phyloP scores from a whole-genome alignment of 2,329 filamentous ascomycete genomes.

The Aspergillus awamori region DNA sequence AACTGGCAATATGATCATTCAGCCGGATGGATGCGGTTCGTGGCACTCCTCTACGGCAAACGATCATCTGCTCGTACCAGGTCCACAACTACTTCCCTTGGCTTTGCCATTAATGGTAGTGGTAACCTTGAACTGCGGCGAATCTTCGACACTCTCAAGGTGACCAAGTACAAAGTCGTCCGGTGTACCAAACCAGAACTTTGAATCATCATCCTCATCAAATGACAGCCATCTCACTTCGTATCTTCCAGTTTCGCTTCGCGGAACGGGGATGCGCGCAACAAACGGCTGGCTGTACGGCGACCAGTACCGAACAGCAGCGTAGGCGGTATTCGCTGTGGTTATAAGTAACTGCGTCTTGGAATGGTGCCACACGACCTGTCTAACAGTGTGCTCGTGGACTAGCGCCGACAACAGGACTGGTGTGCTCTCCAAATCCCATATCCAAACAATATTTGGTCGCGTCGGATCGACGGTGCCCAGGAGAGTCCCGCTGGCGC shows the following conservation, averaged over 20 bases:
- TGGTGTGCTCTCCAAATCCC: conserved; percentile 38
- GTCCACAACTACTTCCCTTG: conserved; percentile 20
- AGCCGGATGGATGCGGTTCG: neutral
- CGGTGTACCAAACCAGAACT: conserved; percentile 40
- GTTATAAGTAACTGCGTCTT: conserved; percentile 43
- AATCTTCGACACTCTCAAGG: conserved; percentile 27
- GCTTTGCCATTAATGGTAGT: conserved; percentile 32
- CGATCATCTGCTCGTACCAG: conserved; percentile 23
- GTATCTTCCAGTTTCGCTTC: conserved; percentile 40
- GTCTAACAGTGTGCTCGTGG: conserved; percentile 46
- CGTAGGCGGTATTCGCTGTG: conserved; percentile 36
- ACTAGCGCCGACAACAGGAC: conserved; percentile 41
- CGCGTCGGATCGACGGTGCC: conserved; percentile 45
- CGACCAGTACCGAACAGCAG: conserved; percentile 40
- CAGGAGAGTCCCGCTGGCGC: conserved; percentile 38
- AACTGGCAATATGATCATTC: too few species aligned
- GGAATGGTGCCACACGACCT: conserved; percentile 45
- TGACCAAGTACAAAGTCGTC: conserved; percentile 40
- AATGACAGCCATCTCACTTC: conserved; percentile 37
- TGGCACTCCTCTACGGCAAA: neutral
- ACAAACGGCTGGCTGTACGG: conserved; percentile 33
- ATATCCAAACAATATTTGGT: conserved; percentile 51
- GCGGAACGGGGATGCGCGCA: conserved; percentile 33
- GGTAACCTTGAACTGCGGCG: conserved; percentile 31
- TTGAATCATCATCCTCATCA: conserved; percentile 24